A percentile compares a stretch with the other conserved stretches of the same genome.
phyloP scores from a whole-genome alignment of 2,329 filamentous ascomycete species.

The Graphium sp. region DNA sequence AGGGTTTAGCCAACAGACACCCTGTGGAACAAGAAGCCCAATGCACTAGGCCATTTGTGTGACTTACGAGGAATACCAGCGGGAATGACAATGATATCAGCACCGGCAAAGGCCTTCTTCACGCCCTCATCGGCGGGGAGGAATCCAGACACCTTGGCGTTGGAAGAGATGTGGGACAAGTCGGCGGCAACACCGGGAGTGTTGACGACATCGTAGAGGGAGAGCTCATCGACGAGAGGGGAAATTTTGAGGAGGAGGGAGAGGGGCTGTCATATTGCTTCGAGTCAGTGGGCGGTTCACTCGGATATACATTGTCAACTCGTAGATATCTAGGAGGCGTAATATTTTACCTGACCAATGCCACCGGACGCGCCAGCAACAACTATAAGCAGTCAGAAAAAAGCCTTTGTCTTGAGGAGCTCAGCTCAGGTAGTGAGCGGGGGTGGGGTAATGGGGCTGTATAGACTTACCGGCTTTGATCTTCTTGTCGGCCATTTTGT shows the following conservation, averaged over 20 bases:
- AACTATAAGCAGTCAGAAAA: conserved; percentile 30
- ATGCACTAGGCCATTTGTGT: too few species aligned
- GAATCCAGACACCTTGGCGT: conserved; percentile 74
- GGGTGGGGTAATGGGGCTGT: conserved; percentile 1
- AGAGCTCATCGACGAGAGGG: conserved; percentile 77
- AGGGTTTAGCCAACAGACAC: conserved; percentile 2
- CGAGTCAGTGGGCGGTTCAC: background rate
- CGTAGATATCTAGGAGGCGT: background rate
- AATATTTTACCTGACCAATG: conserved; percentile 73
- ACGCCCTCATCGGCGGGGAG: conserved; percentile 75
- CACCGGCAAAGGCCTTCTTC: conserved; percentile 77
- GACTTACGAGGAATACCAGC: conserved; percentile 89
- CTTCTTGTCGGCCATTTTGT: conserved; percentile 20
- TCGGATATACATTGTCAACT: too few species aligned
- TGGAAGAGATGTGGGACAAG: conserved; percentile 90
- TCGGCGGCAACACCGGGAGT: conserved; percentile 91
- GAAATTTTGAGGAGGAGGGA: conserved; percentile 90
- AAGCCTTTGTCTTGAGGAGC: conserved; percentile 4
- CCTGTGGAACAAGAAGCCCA: background rate
- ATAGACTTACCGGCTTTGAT: conserved; percentile 40
- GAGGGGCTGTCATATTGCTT: conserved; percentile 47
- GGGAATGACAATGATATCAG: conserved; percentile 92
- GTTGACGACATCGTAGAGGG: conserved; percentile 99
- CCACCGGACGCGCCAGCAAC: conserved; percentile 95
- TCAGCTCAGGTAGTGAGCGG: conserved; percentile 3